Evolutionary conservation across 257 asterid genomes (phyloP).

Genomic region (Ilex asprella): DNA sequence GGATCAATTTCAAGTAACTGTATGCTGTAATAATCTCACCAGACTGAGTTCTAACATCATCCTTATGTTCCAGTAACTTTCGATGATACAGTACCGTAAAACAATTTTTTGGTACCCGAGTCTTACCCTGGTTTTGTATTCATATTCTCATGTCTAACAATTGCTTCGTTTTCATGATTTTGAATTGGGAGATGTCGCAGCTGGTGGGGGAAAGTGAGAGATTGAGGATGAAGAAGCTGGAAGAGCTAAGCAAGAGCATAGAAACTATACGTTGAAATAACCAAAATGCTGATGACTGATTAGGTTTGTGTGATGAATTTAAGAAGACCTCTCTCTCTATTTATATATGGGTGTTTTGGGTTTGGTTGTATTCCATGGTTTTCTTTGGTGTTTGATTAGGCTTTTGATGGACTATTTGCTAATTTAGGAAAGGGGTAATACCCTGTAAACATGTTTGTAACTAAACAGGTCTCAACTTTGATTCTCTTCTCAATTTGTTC

Average conservation of each 20-base stretch:
- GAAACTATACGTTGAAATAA: constrained; percentile 49
- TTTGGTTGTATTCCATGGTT: constrained; percentile 51
- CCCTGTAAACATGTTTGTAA: constrained; percentile 68
- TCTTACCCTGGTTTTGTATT: background rate
- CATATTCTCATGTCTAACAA: constrained; percentile 1
- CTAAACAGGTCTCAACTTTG: constrained; percentile 59
- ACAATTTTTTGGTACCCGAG: no score
- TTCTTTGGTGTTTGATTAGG: constrained; percentile 40
- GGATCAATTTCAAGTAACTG: no score
- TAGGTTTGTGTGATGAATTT: constrained; percentile 71
- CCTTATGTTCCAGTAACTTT: no score
- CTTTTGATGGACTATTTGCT: constrained; percentile 42
- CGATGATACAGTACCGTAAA: no score
- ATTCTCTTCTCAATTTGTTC: constrained; percentile 16
- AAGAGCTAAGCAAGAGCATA: constrained; percentile 99
- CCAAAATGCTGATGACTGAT: constrained; percentile 34
- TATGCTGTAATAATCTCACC: no score
- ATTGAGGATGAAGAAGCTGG: constrained; percentile 90
- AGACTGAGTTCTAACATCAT: no score
- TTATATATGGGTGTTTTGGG: constrained; percentile 49
- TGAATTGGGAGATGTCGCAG: constrained; percentile 31
- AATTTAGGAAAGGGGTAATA: constrained; percentile 49
- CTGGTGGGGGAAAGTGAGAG: constrained; percentile 89
- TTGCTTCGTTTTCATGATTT: background rate
- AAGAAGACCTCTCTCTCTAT: constrained; percentile 22